Evolutionary conservation across 2,329 filamentous ascomycete genomes (phyloP).

Genomic region (Neocatenulostroma microsporum): DNA sequence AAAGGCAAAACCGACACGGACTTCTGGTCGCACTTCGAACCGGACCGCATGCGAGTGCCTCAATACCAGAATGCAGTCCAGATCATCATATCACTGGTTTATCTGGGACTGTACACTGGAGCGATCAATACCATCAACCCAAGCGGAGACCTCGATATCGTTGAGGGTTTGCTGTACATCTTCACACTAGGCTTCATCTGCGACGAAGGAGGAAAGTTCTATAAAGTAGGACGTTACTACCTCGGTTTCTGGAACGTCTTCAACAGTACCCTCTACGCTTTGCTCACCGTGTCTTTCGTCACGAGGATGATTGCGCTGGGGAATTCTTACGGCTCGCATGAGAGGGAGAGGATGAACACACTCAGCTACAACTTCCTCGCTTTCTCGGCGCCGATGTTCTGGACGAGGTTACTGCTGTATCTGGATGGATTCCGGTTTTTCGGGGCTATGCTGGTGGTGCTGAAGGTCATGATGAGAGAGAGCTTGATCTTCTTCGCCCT

Average conservation of each 20-base stretch:
- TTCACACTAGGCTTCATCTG: slow-evolving; percentile 88
- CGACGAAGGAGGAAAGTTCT: slow-evolving; percentile 81
- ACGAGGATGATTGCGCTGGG: slow-evolving; percentile 70
- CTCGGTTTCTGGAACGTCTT: slow-evolving; percentile 94
- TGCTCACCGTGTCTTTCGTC: slow-evolving; percentile 71
- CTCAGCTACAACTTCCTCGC: slow-evolving; percentile 91
- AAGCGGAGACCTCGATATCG: slow-evolving; percentile 70
- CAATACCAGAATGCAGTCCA: slow-evolving; percentile 88
- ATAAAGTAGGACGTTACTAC: slow-evolving; percentile 88
- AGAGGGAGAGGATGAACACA: slow-evolving; percentile 57
- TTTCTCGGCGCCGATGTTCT: slow-evolving; percentile 93
- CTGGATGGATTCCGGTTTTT: slow-evolving; percentile 93
- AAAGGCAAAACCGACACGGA: slow-evolving; percentile 67
- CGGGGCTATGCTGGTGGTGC: slow-evolving; percentile 92
- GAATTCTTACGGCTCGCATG: slow-evolving; percentile 44
- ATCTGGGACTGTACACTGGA: slow-evolving; percentile 74
- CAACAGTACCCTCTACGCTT: slow-evolving; percentile 71
- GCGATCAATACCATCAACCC: slow-evolving; percentile 90
- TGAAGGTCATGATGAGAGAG: slow-evolving; percentile 62
- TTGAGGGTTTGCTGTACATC: slow-evolving; percentile 77
- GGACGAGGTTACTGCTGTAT: slow-evolving; percentile 85
- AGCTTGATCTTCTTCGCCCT: slow-evolving; percentile 95
- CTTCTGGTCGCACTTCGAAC: slow-evolving; percentile 79
- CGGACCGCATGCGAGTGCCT: slow-evolving; percentile 87
- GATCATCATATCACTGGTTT: slow-evolving; percentile 74